Conservation (phyloP, 2,329 filamentous ascomycete species). For the Trichoderma pleuroti region DNA sequence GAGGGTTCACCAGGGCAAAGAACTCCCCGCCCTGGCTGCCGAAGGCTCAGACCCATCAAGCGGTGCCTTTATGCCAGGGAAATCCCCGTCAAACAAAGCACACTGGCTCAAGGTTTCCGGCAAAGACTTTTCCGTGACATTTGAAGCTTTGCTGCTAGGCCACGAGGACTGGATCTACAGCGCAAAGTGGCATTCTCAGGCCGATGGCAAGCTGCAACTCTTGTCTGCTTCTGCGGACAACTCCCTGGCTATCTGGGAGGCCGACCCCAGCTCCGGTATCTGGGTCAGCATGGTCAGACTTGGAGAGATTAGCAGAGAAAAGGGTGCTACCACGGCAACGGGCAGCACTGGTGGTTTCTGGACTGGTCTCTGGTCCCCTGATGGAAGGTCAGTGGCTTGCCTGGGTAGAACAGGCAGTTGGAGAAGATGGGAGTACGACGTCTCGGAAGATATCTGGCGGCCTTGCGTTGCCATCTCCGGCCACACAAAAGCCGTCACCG, state of each 20-base stretch:
- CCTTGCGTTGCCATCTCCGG: conserved; percentile 76
- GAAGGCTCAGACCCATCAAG: conserved; percentile 54
- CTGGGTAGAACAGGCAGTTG: conserved; percentile 91
- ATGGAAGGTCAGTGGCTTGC: conserved; percentile 70
- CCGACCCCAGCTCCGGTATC: conserved; percentile 77
- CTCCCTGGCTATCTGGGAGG: conserved; percentile 88
- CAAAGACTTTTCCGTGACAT: conserved; percentile 74
- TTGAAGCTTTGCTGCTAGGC: conserved; percentile 88
- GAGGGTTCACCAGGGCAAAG: conserved; percentile 72
- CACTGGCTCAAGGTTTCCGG: conserved; percentile 65
- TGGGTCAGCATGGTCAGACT: conserved; percentile 85
- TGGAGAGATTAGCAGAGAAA: conserved; percentile 90
- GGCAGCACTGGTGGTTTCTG: conserved; percentile 96
- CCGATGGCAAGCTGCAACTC: conserved; percentile 60
- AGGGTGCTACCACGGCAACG: conserved; percentile 93
- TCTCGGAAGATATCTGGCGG: conserved; percentile 63
- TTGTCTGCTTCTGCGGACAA: conserved; percentile 94
- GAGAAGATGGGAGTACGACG: conserved; percentile 74
- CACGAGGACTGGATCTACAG: conserved; percentile 99
- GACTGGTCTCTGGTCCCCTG: conserved; percentile 87
- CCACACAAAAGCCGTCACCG: conserved; percentile 77
- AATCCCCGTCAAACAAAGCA: conserved; percentile 83
- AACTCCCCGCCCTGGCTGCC: conserved; percentile 55
- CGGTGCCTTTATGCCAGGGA: conserved; percentile 60
- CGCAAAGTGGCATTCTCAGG: conserved; percentile 64